phyloP scores from a whole-genome alignment of 495 filamentous ascomycete genomes.

The Lasiosphaeria hispida region DNA sequence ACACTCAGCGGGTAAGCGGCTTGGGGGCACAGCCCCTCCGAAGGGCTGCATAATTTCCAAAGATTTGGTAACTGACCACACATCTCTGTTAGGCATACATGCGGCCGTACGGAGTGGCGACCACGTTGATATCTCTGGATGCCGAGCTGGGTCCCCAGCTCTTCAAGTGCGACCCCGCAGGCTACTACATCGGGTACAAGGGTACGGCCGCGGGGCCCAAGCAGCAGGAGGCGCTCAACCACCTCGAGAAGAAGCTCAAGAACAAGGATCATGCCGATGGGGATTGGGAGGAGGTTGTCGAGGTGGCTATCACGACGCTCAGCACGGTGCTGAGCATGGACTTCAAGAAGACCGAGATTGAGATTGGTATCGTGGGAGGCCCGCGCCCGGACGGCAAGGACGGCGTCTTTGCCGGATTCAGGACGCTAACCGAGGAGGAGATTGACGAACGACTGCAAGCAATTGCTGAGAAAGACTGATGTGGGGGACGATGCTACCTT shows the following conservation, averaged over 20 bases:
- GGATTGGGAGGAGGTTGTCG: constrained; percentile 96
- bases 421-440: constrained; percentile 91
- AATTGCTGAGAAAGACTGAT: constrained; percentile 95
- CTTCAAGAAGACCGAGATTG: constrained; percentile 98
- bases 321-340: constrained; percentile 97
- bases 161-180: constrained; percentile 97
- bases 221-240: constrained; percentile 95
- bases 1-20: constrained; percentile 82
- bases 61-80: constrained; percentile 18
- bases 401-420: constrained; percentile 73
- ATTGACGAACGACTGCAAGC: constrained; percentile 97
- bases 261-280: constrained; percentile 95
- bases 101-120: constrained; percentile 93
- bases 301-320: constrained; percentile 88
- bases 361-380: constrained; percentile 93
- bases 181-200: constrained; percentile 98
- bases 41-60: not conserved
- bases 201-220: constrained; percentile 95
- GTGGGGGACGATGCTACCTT: constrained; percentile 19
- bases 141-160: constrained; percentile 91
- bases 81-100: constrained; percentile 74
- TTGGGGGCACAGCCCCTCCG: not conserved
- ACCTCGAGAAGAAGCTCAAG: constrained; percentile 99
- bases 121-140: constrained; percentile 90
- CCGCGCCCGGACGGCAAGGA: constrained; percentile 75